phyloP scores from a whole-genome alignment of 306 rosid genomes.

The Trifolium fragiferum region DNA sequence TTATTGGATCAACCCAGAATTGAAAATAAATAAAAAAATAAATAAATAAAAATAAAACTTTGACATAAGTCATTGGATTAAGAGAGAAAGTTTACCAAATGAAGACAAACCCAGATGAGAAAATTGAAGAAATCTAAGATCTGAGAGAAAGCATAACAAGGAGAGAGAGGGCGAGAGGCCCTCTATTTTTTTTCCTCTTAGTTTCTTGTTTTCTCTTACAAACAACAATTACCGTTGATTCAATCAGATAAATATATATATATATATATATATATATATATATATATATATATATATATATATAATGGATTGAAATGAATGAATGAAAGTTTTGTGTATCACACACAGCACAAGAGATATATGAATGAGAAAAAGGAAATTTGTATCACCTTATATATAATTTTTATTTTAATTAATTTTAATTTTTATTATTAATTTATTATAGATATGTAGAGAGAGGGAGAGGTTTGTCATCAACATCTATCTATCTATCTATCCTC shows the following conservation, averaged over 20 bases:
- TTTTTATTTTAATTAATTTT: not conserved
- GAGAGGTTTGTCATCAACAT: not conserved
- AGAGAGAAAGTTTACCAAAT: slow-evolving; percentile 54
- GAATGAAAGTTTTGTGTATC: slow-evolving; percentile 49
- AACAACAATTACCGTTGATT: slow-evolving; percentile 57
- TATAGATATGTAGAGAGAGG: slow-evolving; percentile 45
- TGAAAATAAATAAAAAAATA: slow-evolving; percentile 42
- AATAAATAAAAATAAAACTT: slow-evolving; percentile 37
- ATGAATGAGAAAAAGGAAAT: slow-evolving; percentile 54
- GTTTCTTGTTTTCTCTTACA: slow-evolving; percentile 43
- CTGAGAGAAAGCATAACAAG: slow-evolving; percentile 74
- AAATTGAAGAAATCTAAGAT: slow-evolving; percentile 73
- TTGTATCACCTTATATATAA: slow-evolving; percentile 43
- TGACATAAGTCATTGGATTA: slow-evolving; percentile 24
- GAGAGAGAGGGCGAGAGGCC: slow-evolving; percentile 95
- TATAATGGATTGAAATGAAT: slow-evolving; percentile 34
- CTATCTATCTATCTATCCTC: slow-evolving; percentile 48
- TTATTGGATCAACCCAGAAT: slow-evolving; percentile 52
- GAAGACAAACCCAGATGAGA: slow-evolving; percentile 74
- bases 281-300: slow-evolving; percentile 36
- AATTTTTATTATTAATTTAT: not conserved
- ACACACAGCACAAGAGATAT: slow-evolving; percentile 47
- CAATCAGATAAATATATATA: slow-evolving; percentile 51
- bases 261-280: slow-evolving; percentile 23
- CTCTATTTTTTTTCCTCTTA: slow-evolving; percentile 46